Conservation (phyloP, 106 monocot genomes). For the Acorus gramineus region DNA sequence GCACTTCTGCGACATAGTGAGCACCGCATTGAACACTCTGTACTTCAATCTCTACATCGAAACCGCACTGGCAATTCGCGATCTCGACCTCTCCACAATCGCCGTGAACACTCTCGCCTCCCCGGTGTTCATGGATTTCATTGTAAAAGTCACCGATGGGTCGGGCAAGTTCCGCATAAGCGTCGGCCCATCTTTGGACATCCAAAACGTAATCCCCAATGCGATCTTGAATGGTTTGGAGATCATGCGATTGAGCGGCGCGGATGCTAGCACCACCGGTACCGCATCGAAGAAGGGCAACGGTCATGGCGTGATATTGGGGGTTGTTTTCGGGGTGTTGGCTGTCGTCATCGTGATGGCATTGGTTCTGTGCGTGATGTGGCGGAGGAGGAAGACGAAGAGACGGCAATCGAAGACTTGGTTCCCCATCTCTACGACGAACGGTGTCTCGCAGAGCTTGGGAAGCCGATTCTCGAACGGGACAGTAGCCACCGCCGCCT, state of each 20-base stretch:
- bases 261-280: constrained; percentile 10
- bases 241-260: constrained; percentile 36
- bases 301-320: constrained; percentile 31
- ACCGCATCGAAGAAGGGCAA: constrained; percentile 16
- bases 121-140: constrained; percentile 36
- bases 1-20: constrained; percentile 84
- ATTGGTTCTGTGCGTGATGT: constrained; percentile 5
- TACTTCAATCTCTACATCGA: constrained; percentile 52
- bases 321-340: constrained; percentile 28
- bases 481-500: not conserved
- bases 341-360: constrained; percentile 7
- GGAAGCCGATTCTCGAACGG: constrained; percentile 37
- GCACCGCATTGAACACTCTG: constrained; percentile 10
- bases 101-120: constrained; percentile 15
- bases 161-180: constrained; percentile 30
- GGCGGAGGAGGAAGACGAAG: constrained; percentile 9
- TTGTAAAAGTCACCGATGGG: constrained; percentile 12
- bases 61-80: constrained; percentile 5
- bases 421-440: constrained; percentile 35
- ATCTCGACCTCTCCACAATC: constrained; percentile 25
- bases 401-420: constrained; percentile 19
- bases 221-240: constrained; percentile 72
- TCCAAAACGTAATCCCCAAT: constrained; percentile 12
- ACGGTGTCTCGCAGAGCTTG: constrained; percentile 21
- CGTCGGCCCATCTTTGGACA: constrained; percentile 30